A percentile compares a stretch with the other conserved stretches of the same genome.
Evolutionary conservation across 495 filamentous ascomycete species (phyloP).

Genomic region (Aspergillus taichungensis): DNA sequence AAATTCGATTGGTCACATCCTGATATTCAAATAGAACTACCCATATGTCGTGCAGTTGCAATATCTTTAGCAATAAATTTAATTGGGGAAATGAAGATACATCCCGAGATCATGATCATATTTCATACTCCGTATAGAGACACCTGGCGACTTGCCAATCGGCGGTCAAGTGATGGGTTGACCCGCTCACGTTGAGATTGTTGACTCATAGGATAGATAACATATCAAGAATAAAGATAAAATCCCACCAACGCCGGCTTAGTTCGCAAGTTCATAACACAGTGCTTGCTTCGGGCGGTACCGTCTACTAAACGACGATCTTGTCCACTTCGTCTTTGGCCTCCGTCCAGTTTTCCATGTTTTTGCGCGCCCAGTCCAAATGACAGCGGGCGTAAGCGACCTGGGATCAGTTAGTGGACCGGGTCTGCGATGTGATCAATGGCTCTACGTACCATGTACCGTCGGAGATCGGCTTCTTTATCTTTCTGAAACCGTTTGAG

Average conservation of each 20-base stretch:
- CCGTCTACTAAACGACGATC: constrained; percentile 52
- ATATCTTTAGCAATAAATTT: too few species aligned
- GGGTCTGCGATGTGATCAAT: neutral
- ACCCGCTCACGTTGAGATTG: too few species aligned
- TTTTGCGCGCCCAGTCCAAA: constrained; percentile 97
- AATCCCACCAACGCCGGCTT: constrained; percentile 11
- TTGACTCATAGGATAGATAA: neutral
- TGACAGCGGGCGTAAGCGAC: constrained; percentile 89
- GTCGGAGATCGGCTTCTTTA: constrained; percentile 87
- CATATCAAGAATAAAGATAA: neutral
- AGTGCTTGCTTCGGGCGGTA: neutral
- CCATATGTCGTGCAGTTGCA: too few species aligned
- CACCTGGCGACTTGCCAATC: neutral
- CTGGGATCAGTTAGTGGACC: constrained; percentile 34
- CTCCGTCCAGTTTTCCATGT: constrained; percentile 92
- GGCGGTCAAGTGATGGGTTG: neutral
- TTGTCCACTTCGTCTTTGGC: constrained; percentile 88
- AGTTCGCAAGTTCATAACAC: neutral
- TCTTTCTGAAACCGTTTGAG: constrained; percentile 85
- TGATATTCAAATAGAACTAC: too few species aligned
- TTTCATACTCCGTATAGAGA: too few species aligned
- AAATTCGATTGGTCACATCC: too few species aligned
- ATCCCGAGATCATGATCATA: too few species aligned
- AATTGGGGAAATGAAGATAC: too few species aligned
- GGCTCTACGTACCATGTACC: constrained; percentile 74